A percentile compares a stretch with the other conserved stretches of the same genome.
Conservation (phyloP, 192 early-diverging fungal genomes). For the Mycoemilia scoparia region DNA sequence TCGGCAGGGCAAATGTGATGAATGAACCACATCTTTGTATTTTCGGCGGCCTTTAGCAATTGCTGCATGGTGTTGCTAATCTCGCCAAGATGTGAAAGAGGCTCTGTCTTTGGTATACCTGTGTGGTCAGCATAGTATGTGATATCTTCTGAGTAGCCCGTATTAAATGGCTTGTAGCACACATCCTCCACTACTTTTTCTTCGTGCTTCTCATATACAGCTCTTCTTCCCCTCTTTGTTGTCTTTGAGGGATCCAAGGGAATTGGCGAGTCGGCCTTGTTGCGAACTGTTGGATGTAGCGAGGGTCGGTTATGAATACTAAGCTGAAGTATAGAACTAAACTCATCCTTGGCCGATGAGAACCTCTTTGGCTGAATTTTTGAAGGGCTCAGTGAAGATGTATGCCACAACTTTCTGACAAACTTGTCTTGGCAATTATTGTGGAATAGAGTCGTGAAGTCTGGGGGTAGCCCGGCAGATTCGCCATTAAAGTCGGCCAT, state of each 20-base stretch:
- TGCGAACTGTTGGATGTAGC: too few species aligned
- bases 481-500: constrained; percentile 62
- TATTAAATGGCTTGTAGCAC: too few species aligned
- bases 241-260: constrained; percentile 14
- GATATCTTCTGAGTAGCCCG: too few species aligned
- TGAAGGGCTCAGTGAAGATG: background rate
- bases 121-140: too few species aligned
- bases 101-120: too few species aligned
- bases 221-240: too few species aligned
- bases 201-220: too few species aligned
- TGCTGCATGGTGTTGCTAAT: constrained; percentile 54
- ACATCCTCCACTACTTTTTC: too few species aligned
- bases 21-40: constrained; percentile 66
- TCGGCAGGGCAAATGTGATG: constrained; percentile 64
- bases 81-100: constrained; percentile 27
- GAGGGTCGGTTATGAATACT: too few species aligned
- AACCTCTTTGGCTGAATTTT: background rate
- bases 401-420: constrained; percentile 40
- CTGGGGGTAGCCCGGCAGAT: constrained; percentile 41
- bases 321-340: too few species aligned
- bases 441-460: constrained; percentile 68
- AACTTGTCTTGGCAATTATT: constrained; percentile 55
- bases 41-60: constrained; percentile 52
- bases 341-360: too few species aligned
- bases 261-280: constrained; percentile 3